Evolutionary conservation across 768 basidiomycete species (phyloP).

Genomic region (Kwoniella heveanensis): DNA sequence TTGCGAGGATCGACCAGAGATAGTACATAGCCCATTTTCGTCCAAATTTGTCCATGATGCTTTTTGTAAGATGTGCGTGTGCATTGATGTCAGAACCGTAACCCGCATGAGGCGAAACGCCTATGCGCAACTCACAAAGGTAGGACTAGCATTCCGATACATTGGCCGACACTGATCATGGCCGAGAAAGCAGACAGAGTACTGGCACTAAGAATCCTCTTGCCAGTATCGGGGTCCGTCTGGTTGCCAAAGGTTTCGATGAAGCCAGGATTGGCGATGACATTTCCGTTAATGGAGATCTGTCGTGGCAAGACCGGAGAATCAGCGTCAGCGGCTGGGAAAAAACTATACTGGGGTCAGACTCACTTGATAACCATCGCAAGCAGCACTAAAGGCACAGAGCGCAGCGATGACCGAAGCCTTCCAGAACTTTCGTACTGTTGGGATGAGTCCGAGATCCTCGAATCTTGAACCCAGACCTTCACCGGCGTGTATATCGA

Average conservation of each 20-base stretch:
- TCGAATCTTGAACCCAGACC: constrained; percentile 44
- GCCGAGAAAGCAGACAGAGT: constrained; percentile 37
- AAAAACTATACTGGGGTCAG: too few species aligned
- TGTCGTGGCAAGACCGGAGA: constrained; percentile 5
- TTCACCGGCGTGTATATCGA: constrained; percentile 28
- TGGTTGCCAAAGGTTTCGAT: constrained; percentile 39
- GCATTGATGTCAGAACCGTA: too few species aligned
- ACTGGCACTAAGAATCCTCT: constrained; percentile 21
- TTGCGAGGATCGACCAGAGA: constrained; percentile 30
- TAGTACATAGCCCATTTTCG: constrained; percentile 40
- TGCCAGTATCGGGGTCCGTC: constrained; percentile 10
- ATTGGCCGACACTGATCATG: constrained; percentile 36
- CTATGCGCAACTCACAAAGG: constrained; percentile 23
- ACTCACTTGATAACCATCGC: constrained; percentile 24
- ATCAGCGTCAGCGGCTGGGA: too few species aligned
- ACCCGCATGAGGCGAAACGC: too few species aligned
- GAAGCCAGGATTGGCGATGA: constrained; percentile 47
- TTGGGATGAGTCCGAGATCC: constrained; percentile 32
- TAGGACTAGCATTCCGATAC: constrained; percentile 27
- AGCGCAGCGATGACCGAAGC: constrained; percentile 30
- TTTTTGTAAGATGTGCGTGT: too few species aligned
- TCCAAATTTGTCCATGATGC: constrained; percentile 41
- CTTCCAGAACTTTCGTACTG: constrained; percentile 35
- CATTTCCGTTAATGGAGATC: constrained; percentile 40
- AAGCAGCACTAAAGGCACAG: constrained; percentile 40